Evolutionary conservation across 2,329 filamentous ascomycete species (phyloP), one percentile per base, ranked within the genome.

Genomic region (Drechslera avenae): DNA sequence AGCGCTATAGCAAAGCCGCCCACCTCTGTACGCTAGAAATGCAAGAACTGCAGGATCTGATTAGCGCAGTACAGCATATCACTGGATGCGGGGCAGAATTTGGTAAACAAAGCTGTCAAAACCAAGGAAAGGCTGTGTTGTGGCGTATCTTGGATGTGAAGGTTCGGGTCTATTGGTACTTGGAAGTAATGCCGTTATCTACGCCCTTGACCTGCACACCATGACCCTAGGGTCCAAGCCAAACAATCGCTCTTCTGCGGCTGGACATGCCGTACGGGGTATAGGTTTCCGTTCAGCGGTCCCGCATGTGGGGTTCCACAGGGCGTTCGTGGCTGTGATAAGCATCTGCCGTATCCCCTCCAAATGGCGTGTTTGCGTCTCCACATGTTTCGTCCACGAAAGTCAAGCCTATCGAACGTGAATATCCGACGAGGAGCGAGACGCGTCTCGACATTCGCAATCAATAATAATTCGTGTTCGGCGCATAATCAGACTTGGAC

Each of bases 401-500:
- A n/a, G 32, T 10, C 19, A 10, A 21, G 33, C 14, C 33, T 19
- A 28, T 41, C 31, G 31, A 14, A 21, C 9, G 7, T 32, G 26
- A 26, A 16, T 32, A 23, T 32, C 8, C 2, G 9, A 13, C 9
- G 5, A 21, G 30, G 3, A 2, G 5, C 3, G 5, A 21, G 14
- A 16, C 33, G 17, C 18, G n/a, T 18, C 12, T 32, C 17, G 13
- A 28, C 13, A 13, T 36, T 18, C 28, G n/a, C 21, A 12, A 14
- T 72, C 55, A 73, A 50, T 71, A 73, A 28, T 72, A 72, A 35
- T 56, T 67, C 6, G 63, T 58, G 10, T 60, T 62, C 5, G 60
- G 57, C 36, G 59, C 41, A 54, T 74, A 73, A 13, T 72, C 63
- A n/a, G 56, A 46, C 47, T 63, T 67, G 1, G 68, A 65, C 3